phyloP scores from a whole-genome alignment of 192 early-diverging fungal genomes.

The Podila clonocystis region DNA sequence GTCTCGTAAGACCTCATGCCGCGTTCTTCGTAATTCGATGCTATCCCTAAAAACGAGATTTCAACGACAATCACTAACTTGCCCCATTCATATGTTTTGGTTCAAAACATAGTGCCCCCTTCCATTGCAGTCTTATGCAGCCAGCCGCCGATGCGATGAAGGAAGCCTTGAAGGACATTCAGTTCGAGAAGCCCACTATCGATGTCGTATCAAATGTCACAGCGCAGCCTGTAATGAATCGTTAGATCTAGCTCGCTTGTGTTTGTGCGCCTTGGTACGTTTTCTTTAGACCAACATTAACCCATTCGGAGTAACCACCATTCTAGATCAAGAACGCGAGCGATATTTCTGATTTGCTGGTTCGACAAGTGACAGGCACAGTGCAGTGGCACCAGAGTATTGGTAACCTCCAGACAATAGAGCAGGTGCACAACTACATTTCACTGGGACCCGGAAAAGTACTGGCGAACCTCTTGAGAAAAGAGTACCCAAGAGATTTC shows the following conservation, averaged over 20 bases:
- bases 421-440: slow-evolving; percentile 77
- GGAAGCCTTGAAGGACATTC: slow-evolving; percentile 71
- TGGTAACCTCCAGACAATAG: slow-evolving; percentile 78
- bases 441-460: slow-evolving; percentile 89
- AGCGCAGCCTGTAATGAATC: slow-evolving; percentile 72
- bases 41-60: too few species aligned
- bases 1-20: slow-evolving; percentile 71
- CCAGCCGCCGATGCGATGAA: slow-evolving; percentile 84
- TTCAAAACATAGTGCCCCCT: slow-evolving; percentile 71
- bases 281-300: neutral
- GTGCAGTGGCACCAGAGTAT: slow-evolving; percentile 93
- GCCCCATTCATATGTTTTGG: neutral
- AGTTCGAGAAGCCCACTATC: slow-evolving; percentile 79
- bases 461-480: slow-evolving; percentile 87
- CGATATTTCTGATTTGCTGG: slow-evolving; percentile 75
- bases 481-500: slow-evolving; percentile 82
- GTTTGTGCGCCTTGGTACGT: slow-evolving; percentile 6
- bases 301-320: slow-evolving; percentile 5
- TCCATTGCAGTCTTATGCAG: slow-evolving; percentile 93
- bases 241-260: neutral
- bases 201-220: slow-evolving; percentile 95
- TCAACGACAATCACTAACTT: too few species aligned
- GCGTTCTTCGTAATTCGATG: too few species aligned
- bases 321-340: slow-evolving; percentile 52
- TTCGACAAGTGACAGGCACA: slow-evolving; percentile 82